Conservation (phyloP, 495 filamentous ascomycete species). For the Penicillium coffeae region DNA sequence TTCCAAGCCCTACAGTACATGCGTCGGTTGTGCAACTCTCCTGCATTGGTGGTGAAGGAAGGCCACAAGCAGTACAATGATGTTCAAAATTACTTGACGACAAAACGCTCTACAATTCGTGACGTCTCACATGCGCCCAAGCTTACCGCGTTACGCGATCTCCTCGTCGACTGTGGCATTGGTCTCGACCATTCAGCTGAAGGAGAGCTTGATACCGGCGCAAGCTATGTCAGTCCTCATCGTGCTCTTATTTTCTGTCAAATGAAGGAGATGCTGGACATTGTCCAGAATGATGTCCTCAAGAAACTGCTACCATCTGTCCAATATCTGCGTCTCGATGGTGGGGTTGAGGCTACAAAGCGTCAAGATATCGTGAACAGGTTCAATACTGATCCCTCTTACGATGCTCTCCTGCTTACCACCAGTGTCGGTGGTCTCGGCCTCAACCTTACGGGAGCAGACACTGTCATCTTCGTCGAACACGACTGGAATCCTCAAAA, state of each 20-base stretch:
- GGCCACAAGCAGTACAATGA: constrained; percentile 87
- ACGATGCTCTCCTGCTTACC: constrained; percentile 87
- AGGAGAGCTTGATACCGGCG: constrained; percentile 59
- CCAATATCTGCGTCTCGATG: constrained; percentile 86
- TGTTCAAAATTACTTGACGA: constrained; percentile 67
- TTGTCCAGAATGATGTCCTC: constrained; percentile 89
- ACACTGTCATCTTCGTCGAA: constrained; percentile 98
- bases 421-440: constrained; percentile 93
- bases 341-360: constrained; percentile 80
- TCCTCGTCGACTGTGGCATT: constrained; percentile 94
- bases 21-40: constrained; percentile 98
- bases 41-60: constrained; percentile 90
- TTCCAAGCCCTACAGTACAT: constrained; percentile 99
- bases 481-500: constrained; percentile 99
- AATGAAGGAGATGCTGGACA: constrained; percentile 99
- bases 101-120: constrained; percentile 67
- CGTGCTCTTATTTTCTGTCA: constrained; percentile 97
- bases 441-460: constrained; percentile 91
- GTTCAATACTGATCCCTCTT: constrained; percentile 95
- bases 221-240: constrained; percentile 85
- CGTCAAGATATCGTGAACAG: constrained; percentile 97
- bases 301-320: constrained; percentile 81
- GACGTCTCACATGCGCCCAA: constrained; percentile 91
- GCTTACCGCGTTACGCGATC: constrained; percentile 79
- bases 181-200: constrained; percentile 57